Conservation (phyloP, 495 filamentous ascomycete genomes). For the Xylaria acuta region DNA sequence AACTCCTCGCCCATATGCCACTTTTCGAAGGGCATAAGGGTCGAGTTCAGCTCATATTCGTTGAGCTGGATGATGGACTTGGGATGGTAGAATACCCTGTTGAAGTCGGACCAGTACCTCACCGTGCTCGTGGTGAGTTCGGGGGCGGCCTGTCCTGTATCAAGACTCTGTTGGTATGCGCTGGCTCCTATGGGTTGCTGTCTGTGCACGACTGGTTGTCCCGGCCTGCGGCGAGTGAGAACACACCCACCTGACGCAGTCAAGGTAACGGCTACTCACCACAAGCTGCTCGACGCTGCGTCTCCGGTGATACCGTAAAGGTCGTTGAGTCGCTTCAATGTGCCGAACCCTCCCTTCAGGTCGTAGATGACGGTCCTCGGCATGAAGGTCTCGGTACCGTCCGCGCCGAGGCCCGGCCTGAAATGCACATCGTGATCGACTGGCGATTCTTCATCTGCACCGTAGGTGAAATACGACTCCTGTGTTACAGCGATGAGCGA, state of each 20-base stretch:
- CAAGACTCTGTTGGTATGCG: conserved; percentile 79
- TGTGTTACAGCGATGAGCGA: conserved; percentile 38
- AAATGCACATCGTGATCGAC: conserved; percentile 95
- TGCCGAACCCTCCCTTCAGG: conserved; percentile 89
- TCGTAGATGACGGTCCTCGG: conserved; percentile 94
- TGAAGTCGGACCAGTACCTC: conserved; percentile 96
- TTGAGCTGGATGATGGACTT: conserved; percentile 86
- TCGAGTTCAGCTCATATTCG: conserved; percentile 81
- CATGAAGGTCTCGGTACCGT: conserved; percentile 87
- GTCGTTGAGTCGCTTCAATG: conserved; percentile 84
- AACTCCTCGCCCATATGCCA: conserved; percentile 83
- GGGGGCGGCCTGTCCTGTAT: conserved; percentile 67
- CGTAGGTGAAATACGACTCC: conserved; percentile 98
- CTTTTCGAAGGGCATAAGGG: conserved; percentile 80
- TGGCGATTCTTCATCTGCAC: conserved; percentile 66
- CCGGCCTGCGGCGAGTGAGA: conserved; percentile 61
- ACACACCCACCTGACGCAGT: neutral
- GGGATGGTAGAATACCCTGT: conserved; percentile 89
- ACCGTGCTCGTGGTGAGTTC: conserved; percentile 71
- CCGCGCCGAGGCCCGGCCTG: conserved; percentile 80
- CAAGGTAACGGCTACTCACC: conserved; percentile 53
- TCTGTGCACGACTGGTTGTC: conserved; percentile 69
- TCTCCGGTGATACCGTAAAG: conserved; percentile 76
- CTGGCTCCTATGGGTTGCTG: conserved; percentile 69
- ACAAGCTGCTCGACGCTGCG: conserved; percentile 58